Evolutionary conservation across 2,329 filamentous ascomycete genomes (phyloP).

Genomic region (Penicillium sp.): DNA sequence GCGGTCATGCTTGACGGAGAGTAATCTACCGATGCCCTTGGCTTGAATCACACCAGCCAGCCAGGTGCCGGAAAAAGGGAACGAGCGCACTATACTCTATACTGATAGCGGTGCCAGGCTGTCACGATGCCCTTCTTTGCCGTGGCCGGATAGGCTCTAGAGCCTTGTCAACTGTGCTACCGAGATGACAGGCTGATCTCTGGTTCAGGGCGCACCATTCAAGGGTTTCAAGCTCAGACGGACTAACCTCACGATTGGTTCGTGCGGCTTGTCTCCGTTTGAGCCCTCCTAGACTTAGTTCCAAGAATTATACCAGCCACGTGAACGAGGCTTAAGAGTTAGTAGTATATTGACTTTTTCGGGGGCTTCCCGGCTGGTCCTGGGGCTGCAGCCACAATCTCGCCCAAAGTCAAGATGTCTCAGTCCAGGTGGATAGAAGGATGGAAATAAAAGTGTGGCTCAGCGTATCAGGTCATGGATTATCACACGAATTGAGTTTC

Average conservation of each 20-base stretch:
- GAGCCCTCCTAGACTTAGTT: not conserved
- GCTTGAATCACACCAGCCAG: not conserved
- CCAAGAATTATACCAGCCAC: slow-evolving; percentile 12
- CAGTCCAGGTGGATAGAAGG: too few relatives aligned
- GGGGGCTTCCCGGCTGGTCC: too few relatives aligned
- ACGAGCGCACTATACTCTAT: not conserved
- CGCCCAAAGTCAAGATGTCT: too few relatives aligned
- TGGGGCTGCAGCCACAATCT: too few relatives aligned
- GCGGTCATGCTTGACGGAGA: slow-evolving; percentile 8
- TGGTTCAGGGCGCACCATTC: not conserved
- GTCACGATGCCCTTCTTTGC: not conserved
- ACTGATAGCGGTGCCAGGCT: not conserved
- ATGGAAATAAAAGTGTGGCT: too few relatives aligned
- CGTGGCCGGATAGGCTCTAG: not conserved
- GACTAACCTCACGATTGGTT: not conserved
- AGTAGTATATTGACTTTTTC: too few relatives aligned
- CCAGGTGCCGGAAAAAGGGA: not conserved
- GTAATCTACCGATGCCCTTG: not conserved
- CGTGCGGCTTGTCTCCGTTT: not conserved
- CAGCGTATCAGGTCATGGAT: too few relatives aligned
- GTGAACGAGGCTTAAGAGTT: slow-evolving; percentile 14
- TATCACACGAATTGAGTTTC: too few relatives aligned
- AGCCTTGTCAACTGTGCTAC: not conserved
- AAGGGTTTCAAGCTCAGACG: not conserved
- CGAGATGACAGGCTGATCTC: not conserved